These are phyloP conservation scores for Verbascum thapsus DNA, from an alignment of 257 asterid genomes.

Conservation along the genomic window DNA sequence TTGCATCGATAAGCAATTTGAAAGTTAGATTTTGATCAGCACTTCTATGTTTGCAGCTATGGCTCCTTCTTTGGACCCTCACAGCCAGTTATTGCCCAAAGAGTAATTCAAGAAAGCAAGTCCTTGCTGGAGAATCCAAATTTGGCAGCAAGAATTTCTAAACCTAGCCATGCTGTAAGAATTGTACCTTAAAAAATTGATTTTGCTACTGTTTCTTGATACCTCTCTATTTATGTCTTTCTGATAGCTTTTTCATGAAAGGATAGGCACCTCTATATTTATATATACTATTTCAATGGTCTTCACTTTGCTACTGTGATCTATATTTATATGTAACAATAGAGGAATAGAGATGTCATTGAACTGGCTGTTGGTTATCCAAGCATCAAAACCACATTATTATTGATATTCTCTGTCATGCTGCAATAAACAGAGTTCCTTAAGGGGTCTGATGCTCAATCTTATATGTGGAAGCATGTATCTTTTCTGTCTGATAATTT, in stretches of 20 bases:
- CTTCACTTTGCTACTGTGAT: background rate
- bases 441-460: background rate
- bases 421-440: background rate
- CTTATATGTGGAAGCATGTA: background rate
- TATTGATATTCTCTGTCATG: background rate
- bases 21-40: conserved; percentile 16
- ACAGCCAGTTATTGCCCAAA: conserved; percentile 84
- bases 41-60: conserved; percentile 51
- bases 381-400: background rate
- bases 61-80: conserved; percentile 99
- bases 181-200: background rate
- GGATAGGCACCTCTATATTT: background rate
- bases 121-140: conserved; percentile 81
- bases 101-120: conserved; percentile 98
- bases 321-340: conserved; percentile 1
- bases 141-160: conserved; percentile 62
- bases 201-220: conserved; percentile 20
- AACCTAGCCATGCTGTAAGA: conserved; percentile 42
- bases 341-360: conserved; percentile 14
- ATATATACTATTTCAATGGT: background rate
- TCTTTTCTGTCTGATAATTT: background rate
- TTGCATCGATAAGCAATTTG: background rate
- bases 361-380: conserved; percentile 8
- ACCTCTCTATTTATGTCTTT: background rate
- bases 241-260: background rate